Evolutionary conservation across 1,284 basidiomycete genomes (phyloP), one percentile per base, ranked within the genome.

Genomic region (Rhodotorula mucilaginosa): DNA sequence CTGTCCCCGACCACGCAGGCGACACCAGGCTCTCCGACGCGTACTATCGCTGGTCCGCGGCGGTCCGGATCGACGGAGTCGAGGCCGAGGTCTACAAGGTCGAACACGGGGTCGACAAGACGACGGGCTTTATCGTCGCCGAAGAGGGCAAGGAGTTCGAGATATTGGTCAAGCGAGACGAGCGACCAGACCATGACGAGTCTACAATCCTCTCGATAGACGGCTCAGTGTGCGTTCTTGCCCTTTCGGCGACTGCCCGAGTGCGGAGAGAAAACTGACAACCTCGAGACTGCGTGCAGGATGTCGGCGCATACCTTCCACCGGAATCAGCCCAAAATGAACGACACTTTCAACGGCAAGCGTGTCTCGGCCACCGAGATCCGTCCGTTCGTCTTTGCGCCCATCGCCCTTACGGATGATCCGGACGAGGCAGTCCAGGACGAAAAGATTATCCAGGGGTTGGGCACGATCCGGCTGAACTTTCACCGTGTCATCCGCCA

Each of bases 361-460:
- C 61, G 49, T n/a, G 58, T 60, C 47, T 57, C 61, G 2, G 2
- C 54, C 15, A 58, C 47, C 1, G 23, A 57, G 1, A n/a, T 60
- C 8, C 66, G 67, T 12, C 60, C 69, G 6, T 68, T 66, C 61
- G 47, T 34, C 2, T 71, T 69, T 49, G 46, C 61, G 13, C 66
- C 70, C 44, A 56, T 75, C 21, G 15, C 49, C 7, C 59, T 73
- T 15, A 73, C 74, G 2, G 71, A 75, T 60, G 71, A 75, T 23
- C 58, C 63, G 6, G 52, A 61, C 5, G 2, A 48, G 44, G 71
- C 71, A 2, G 61, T 52, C 4, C 26, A 29, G 12, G 67, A 71
- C 52, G 74, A 73, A 56, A 7, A 51, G 0, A 47, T 64, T 13
- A 19, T 73, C 58, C 73, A 73, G 64, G 58, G 62, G 18, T 31